Percentiles rank a stretch among this genome's conserved stretches.
These are phyloP conservation scores for Pichia cephalocereana DNA, from an alignment of 805 yeast species.

Conservation along the genomic window DNA sequence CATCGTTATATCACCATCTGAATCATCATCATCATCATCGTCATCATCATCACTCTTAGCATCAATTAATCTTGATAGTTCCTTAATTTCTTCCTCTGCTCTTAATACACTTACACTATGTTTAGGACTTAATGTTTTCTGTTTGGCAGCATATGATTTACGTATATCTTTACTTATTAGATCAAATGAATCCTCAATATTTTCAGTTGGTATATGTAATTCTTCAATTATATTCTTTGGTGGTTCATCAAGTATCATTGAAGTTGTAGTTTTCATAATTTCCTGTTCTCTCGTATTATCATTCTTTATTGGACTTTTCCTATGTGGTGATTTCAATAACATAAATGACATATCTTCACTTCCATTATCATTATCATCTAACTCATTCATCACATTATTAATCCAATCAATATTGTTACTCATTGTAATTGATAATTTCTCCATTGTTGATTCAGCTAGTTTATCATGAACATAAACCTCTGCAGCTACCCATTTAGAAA, in stretches of 20 bases:
- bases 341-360: slow-evolving; percentile 7
- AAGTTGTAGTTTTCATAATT: slow-evolving; percentile 11
- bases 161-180: slow-evolving; percentile 23
- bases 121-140: neutral
- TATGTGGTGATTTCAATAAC: slow-evolving; percentile 18
- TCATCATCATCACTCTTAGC: slow-evolving; percentile 13
- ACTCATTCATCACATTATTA: slow-evolving; percentile 20
- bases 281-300: slow-evolving; percentile 14
- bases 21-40: slow-evolving; percentile 10
- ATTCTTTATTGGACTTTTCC: slow-evolving; percentile 9
- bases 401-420: slow-evolving; percentile 23
- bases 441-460: slow-evolving; percentile 17
- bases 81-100: slow-evolving; percentile 13
- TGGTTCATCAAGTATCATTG: slow-evolving; percentile 6
- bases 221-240: neutral
- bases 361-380: neutral
- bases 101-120: neutral
- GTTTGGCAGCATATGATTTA: slow-evolving; percentile 22
- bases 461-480: slow-evolving; percentile 21
- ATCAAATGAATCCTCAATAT: slow-evolving; percentile 21
- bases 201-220: too few relatives aligned
- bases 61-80: slow-evolving; percentile 14
- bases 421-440: slow-evolving; percentile 18
- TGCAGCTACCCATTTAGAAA: slow-evolving; percentile 26
- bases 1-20: slow-evolving; percentile 16